A percentile compares a stretch with the other conserved stretches of the same genome.
These are phyloP conservation scores for Stropharia rugosoannulata DNA, from an alignment of 768 basidiomycete genomes.

Conservation along the genomic window DNA sequence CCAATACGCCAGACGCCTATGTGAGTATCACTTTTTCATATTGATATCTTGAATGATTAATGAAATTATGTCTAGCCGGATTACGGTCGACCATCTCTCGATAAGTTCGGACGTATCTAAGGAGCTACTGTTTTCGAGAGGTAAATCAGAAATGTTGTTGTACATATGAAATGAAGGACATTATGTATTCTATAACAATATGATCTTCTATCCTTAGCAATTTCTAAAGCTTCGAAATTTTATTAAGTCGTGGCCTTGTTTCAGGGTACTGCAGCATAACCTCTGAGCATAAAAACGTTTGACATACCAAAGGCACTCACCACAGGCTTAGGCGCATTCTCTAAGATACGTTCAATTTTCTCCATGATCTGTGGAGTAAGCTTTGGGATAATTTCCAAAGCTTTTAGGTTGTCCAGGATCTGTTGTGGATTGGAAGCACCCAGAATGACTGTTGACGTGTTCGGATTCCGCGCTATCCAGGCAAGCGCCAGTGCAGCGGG, in stretches of 20 bases:
- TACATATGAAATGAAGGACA: too few species aligned
- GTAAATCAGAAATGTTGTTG: background rate
- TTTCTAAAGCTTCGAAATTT: slow-evolving; percentile 10
- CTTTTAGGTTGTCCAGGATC: slow-evolving; percentile 65
- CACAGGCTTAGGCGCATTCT: slow-evolving; percentile 43
- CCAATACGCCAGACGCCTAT: slow-evolving; percentile 42
- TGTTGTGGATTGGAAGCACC: slow-evolving; percentile 67
- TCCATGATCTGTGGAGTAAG: slow-evolving; percentile 63
- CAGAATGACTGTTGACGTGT: slow-evolving; percentile 65
- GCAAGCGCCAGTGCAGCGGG: slow-evolving; percentile 72
- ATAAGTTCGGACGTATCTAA: slow-evolving; percentile 12
- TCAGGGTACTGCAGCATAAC: slow-evolving; percentile 17
- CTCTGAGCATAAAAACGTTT: background rate
- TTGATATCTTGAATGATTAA: background rate
- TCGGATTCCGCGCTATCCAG: slow-evolving; percentile 68
- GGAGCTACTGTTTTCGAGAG: background rate
- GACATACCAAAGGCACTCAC: slow-evolving; percentile 25
- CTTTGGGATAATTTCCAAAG: slow-evolving; percentile 71
- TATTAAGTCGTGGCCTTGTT: slow-evolving; percentile 20
- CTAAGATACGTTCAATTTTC: slow-evolving; percentile 68
- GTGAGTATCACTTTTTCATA: slow-evolving; percentile 27
- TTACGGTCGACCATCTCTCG: slow-evolving; percentile 18
- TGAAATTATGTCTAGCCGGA: slow-evolving; percentile 3
- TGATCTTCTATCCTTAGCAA: background rate
- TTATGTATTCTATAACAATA: too few species aligned